Evolutionary conservation across 441 rosid species (phyloP), one percentile per base, ranked within the genome.

Genomic region (Francoa sonchifolia): DNA sequence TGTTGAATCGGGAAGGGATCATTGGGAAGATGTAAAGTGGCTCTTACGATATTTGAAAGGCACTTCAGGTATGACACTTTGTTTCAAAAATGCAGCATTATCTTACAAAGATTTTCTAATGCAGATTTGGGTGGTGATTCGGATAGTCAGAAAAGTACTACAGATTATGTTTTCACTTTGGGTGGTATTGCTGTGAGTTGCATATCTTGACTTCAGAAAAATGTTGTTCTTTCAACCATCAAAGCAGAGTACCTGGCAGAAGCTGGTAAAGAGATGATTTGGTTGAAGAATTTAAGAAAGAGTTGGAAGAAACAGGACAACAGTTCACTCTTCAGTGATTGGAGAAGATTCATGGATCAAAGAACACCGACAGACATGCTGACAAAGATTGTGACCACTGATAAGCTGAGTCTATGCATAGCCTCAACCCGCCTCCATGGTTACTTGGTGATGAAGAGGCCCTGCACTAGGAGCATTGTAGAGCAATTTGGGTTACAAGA

Each of bases 11-110:
- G 3, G 2, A 0, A 15, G 14, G 0, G 5, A 21, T 0, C 37
- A 37, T 27, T 27, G 34, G 34, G 21, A 42, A 26, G 33, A 34
- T 3, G 34, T 29, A 9, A 42, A 27, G 8, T 42, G 47, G 35
- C 7, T 19, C 26, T 28, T 42, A 0, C 6, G 25, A 2, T 42
- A 26, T 2, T 3, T 17, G 1, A 42, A 4, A 5, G 15, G 10
- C 1, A 17, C 10, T 21, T n/a, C n/a, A n/a, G 6, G 25, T 21
- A 21, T 21, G 6, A 21, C 25, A 21, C 25, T 21, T 2, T 21
- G 25, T 21, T 21, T 21, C 25, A 21, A 6, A 6, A 21, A 21
- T 2, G 6, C 2, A n/a, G 33, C 6, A 2, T 29, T 29, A 6
- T 29, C 2, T 5, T 29, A n/a, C 2, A 29, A n/a, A 6, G 5